phyloP scores from a whole-genome alignment of 2,329 filamentous ascomycete species.

The Plenodomus biglobosus region DNA sequence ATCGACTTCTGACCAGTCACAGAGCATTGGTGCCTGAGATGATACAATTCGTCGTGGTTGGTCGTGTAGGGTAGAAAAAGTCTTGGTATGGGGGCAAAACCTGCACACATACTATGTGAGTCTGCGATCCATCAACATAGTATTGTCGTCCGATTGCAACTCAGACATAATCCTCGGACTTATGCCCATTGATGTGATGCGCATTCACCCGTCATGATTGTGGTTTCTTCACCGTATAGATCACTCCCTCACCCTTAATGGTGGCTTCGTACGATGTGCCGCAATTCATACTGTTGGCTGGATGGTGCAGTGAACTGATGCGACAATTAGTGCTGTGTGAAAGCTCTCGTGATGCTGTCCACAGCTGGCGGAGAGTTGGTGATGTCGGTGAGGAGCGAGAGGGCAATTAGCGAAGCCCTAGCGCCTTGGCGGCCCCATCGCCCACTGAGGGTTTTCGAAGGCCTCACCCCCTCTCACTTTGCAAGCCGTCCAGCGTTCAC shows the following conservation, averaged over 20 bases:
- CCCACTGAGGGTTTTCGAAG: conserved; percentile 1
- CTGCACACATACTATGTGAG: background rate
- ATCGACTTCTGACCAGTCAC: conserved; percentile 15
- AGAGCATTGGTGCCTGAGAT: background rate
- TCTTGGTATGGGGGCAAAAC: too few relatives aligned
- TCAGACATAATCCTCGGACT: background rate
- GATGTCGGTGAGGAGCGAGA: background rate
- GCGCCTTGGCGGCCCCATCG: background rate
- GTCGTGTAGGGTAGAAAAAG: too few relatives aligned
- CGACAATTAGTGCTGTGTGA: background rate
- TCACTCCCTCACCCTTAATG: background rate
- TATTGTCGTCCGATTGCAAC: background rate
- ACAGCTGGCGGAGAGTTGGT: background rate
- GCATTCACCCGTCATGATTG: background rate
- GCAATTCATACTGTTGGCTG: background rate
- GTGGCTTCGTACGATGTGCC: background rate
- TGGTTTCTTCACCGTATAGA: background rate
- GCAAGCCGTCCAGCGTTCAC: conserved; percentile 37
- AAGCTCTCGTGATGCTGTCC: background rate
- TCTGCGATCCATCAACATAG: background rate
- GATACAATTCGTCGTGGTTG: background rate
- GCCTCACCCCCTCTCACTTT: conserved; percentile 6
- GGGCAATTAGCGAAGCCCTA: background rate
- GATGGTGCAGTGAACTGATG: background rate
- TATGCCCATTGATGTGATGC: background rate